Evolutionary conservation across 306 rosid species (phyloP), one percentile per base, ranked within the genome.

Genomic region (Gleditsia sinensis): DNA sequence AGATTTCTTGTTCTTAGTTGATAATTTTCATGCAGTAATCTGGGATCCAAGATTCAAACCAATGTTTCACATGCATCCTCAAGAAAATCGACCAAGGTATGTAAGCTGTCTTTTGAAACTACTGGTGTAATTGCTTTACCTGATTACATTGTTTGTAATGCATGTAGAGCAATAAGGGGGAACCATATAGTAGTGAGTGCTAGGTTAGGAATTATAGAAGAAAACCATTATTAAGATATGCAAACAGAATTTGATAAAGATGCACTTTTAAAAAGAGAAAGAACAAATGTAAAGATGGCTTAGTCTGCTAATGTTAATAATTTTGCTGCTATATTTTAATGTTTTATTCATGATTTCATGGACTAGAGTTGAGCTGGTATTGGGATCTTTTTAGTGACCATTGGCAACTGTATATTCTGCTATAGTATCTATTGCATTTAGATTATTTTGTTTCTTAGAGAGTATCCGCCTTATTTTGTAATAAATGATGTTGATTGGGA

Each of bases 51-150:
- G 94, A 83, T 74, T 80, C 83, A 75, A 76, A 62, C 81, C 71
- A 82, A 75, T 21, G 74, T 77, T 76, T 67, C 80, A 72, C 62
- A 27, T 34, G 59, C 83, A 58, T 54, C 86, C 77, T 75, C 84
- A 27, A 81, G 87, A 73, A 88, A 85, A 75, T 81, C 87, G 77
- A 45, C 54, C 67, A 86, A 79, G 88, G 97, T 93, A 83, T 51
- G 87, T 75, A 28, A 37, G 32, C 77, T 61, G 40, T 49, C 37
- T 45, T 77, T 57, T 51, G n/a, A 57, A 42, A 7, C 39, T 54
- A 24, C 69, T 53, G 32, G 23, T 25, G 23, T 45, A 14, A 16
- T 4, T 49, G 14, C 66, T 63, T 71, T 62, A 17, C 39, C 48
- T 76, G 50, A 58, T 76, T 69, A 42, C 33, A 19, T 43, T 39